Evolutionary conservation across 2,329 filamentous ascomycete genomes (phyloP).

Genomic region (Lasiodiplodia citricola): DNA sequence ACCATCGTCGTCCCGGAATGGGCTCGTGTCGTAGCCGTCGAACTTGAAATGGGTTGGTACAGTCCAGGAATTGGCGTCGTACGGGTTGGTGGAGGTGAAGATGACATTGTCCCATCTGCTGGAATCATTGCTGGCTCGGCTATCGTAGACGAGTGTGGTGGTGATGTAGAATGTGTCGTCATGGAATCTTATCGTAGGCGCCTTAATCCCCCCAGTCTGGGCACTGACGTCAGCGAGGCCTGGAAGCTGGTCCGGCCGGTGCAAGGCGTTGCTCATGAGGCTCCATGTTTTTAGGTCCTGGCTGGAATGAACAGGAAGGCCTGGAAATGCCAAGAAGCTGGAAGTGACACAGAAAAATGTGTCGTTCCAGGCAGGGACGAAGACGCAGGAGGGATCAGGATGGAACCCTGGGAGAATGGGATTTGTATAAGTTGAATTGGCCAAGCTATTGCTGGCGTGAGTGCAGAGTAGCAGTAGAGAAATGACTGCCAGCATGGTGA

Average conservation of each 20-base stretch:
- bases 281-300: slow-evolving; percentile 51
- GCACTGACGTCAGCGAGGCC: slow-evolving; percentile 34
- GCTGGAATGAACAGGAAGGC: slow-evolving; percentile 51
- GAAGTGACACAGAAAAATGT: slow-evolving; percentile 53
- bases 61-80: slow-evolving; percentile 52
- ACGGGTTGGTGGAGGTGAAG: slow-evolving; percentile 53
- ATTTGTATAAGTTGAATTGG: slow-evolving; percentile 9
- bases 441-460: slow-evolving; percentile 28
- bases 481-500: too few relatives aligned
- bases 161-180: slow-evolving; percentile 47
- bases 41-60: slow-evolving; percentile 57
- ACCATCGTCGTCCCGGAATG: slow-evolving; percentile 60
- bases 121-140: too few relatives aligned
- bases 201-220: slow-evolving; percentile 43
- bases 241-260: neutral
- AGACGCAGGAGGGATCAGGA: slow-evolving; percentile 52
- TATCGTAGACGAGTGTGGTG: slow-evolving; percentile 44
- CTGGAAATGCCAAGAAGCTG: slow-evolving; percentile 52
- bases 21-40: slow-evolving; percentile 58
- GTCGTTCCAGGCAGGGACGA: slow-evolving; percentile 37
- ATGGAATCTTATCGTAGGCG: slow-evolving; percentile 44
- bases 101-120: slow-evolving; percentile 50
- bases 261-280: slow-evolving; percentile 35
- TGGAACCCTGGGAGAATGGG: slow-evolving; percentile 55
- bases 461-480: too few relatives aligned